phyloP scores from a whole-genome alignment of 148 eudicot genomes.

The Drosera capensis region DNA sequence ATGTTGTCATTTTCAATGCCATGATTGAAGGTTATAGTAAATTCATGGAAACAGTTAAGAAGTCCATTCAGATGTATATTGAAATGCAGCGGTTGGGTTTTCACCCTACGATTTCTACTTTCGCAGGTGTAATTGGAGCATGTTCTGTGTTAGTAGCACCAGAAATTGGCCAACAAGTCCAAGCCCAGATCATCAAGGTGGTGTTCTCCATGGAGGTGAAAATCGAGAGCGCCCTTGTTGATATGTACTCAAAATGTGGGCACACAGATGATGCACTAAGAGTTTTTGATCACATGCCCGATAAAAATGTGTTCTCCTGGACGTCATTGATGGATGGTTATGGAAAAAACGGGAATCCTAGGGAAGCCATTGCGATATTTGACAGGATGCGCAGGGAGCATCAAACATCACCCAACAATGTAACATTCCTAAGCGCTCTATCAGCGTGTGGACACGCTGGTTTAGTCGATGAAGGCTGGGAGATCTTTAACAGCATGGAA shows the following conservation, averaged over 20 bases:
- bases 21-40: conserved; percentile 96
- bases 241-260: conserved; percentile 90
- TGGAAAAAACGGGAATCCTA: conserved; percentile 71
- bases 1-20: conserved; percentile 84
- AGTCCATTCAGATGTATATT: conserved; percentile 41
- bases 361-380: conserved; percentile 53
- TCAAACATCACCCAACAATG: conserved; percentile 36
- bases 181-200: conserved; percentile 46
- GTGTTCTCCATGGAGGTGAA: conserved; percentile 31
- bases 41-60: conserved; percentile 45
- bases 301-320: conserved; percentile 73
- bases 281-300: conserved; percentile 60
- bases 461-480: conserved; percentile 42
- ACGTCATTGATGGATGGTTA: conserved; percentile 95
- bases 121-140: conserved; percentile 75
- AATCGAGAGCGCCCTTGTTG: conserved; percentile 78
- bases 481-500: conserved; percentile 66
- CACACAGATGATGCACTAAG: conserved; percentile 45
- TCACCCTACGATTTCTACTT: conserved; percentile 65
- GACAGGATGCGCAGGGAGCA: conserved; percentile 25
- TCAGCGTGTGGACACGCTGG: conserved; percentile 90
- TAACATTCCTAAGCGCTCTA: conserved; percentile 66
- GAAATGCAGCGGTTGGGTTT: conserved; percentile 48
- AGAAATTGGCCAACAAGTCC: conserved; percentile 71
- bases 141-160: conserved; percentile 46